phyloP scores from a whole-genome alignment of 495 filamentous ascomycete species.

The Corynascus novoguineensis region DNA sequence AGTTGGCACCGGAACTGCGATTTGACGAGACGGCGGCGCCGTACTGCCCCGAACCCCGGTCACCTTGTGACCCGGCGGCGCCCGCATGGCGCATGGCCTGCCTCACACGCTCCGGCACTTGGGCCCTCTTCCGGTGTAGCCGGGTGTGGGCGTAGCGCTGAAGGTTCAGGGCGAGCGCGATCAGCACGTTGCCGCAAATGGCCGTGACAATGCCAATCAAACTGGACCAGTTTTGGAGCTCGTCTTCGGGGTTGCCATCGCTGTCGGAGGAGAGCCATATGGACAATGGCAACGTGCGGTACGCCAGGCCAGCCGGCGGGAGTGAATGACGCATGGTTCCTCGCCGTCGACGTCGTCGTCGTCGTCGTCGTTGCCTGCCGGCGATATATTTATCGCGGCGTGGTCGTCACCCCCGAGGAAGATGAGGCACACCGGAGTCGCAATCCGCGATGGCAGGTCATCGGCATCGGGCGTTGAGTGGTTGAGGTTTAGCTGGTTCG shows the following conservation, averaged over 20 bases:
- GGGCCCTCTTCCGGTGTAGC: slow-evolving; percentile 45
- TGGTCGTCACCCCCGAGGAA: not conserved
- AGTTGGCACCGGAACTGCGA: slow-evolving; percentile 21
- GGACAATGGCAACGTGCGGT: not conserved
- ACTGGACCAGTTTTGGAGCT: slow-evolving; percentile 75
- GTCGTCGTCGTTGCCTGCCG: not conserved
- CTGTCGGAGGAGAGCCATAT: slow-evolving; percentile 20
- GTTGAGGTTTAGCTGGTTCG: not conserved
- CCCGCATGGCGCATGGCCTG: slow-evolving; percentile 33
- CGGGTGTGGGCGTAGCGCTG: slow-evolving; percentile 93
- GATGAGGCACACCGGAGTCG: slow-evolving; percentile 13
- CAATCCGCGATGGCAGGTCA: not conserved
- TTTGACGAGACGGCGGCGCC: slow-evolving; percentile 17
- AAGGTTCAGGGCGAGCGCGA: slow-evolving; percentile 91
- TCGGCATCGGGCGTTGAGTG: slow-evolving; percentile 1
- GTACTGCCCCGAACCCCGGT: slow-evolving; percentile 26
- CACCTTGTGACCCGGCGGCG: not conserved
- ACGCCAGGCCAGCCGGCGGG: not conserved
- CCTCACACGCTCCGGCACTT: slow-evolving; percentile 47
- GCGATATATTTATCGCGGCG: not conserved
- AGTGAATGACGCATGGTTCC: slow-evolving; percentile 18
- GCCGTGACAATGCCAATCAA: slow-evolving; percentile 92
- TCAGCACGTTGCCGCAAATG: slow-evolving; percentile 84
- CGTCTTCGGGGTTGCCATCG: slow-evolving; percentile 35
- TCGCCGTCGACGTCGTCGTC: not conserved